These are phyloP conservation scores for Cordyceps fumosorosea DNA, from an alignment of 2,329 filamentous ascomycete genomes.

Conservation along the genomic window DNA sequence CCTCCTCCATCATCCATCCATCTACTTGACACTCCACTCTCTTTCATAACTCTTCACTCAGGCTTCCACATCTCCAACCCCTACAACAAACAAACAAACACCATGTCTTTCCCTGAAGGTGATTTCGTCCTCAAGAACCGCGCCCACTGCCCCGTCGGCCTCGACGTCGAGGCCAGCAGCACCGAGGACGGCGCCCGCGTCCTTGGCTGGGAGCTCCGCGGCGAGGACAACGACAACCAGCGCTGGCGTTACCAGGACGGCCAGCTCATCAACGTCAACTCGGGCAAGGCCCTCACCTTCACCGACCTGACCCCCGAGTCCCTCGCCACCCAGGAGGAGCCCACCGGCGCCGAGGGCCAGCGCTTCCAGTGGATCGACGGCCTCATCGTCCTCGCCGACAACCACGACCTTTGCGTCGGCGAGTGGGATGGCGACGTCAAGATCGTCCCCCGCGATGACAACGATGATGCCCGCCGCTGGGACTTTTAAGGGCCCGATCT, in stretches of 20 bases:
- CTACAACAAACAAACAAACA: not conserved
- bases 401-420: not conserved
- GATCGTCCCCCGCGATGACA: not conserved
- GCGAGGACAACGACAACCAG: conserved; percentile 3
- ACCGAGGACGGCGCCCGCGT: not conserved
- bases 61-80: not conserved
- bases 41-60: not conserved
- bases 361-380: not conserved
- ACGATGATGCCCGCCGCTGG: not conserved
- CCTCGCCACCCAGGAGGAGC: not conserved
- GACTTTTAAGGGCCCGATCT: not conserved
- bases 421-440: not conserved
- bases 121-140: conserved; percentile 3
- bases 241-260: not conserved
- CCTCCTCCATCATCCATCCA: not conserved
- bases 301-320: not conserved
- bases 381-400: not conserved
- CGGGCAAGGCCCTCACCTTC: not conserved
- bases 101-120: conserved; percentile 3
- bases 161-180: not conserved
- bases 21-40: not conserved
- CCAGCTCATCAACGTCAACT: not conserved
- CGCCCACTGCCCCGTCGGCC: not conserved
- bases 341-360: not conserved
- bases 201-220: not conserved